phyloP scores from a whole-genome alignment of 208 protist species.

The Crithidia fasciculata region DNA sequence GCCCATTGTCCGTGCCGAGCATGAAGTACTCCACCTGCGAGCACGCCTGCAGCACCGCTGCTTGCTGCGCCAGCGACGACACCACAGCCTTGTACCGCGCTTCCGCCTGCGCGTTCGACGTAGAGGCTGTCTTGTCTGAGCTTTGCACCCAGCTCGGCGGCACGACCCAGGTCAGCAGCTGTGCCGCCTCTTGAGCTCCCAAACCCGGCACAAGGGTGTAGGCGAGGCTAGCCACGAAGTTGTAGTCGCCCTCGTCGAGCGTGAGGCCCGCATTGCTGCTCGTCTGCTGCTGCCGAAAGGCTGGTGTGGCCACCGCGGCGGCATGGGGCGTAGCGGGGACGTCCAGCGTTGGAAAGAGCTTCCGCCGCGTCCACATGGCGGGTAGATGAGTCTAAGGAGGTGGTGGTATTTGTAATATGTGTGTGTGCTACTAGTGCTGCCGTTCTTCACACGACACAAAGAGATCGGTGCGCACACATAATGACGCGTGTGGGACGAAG shows the following conservation, averaged over 20 bases:
- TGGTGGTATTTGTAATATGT: neutral
- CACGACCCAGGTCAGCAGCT: slow-evolving; percentile 54
- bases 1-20: slow-evolving; percentile 64
- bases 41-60: slow-evolving; percentile 30
- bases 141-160: neutral
- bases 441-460: no score
- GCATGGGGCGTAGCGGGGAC: slow-evolving; percentile 15
- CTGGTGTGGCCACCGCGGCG: slow-evolving; percentile 21
- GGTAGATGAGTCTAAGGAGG: no score
- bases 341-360: slow-evolving; percentile 18
- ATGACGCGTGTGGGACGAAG: no score
- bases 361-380: slow-evolving; percentile 33
- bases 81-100: neutral
- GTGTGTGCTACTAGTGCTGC: no score
- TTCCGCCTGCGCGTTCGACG: neutral
- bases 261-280: slow-evolving; percentile 9
- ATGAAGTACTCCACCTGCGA: slow-evolving; percentile 87
- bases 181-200: slow-evolving; percentile 20
- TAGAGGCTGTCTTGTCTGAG: neutral
- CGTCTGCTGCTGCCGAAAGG: slow-evolving; percentile 13
- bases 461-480: no score
- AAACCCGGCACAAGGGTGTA: slow-evolving; percentile 67
- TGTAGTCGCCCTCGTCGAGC: slow-evolving; percentile 39
- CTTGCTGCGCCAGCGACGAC: slow-evolving; percentile 1
- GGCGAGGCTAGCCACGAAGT: slow-evolving; percentile 53